Base-by-base conservation (phyloP, 192 early-diverging fungal genomes). In the Podila verticillata region DNA sequence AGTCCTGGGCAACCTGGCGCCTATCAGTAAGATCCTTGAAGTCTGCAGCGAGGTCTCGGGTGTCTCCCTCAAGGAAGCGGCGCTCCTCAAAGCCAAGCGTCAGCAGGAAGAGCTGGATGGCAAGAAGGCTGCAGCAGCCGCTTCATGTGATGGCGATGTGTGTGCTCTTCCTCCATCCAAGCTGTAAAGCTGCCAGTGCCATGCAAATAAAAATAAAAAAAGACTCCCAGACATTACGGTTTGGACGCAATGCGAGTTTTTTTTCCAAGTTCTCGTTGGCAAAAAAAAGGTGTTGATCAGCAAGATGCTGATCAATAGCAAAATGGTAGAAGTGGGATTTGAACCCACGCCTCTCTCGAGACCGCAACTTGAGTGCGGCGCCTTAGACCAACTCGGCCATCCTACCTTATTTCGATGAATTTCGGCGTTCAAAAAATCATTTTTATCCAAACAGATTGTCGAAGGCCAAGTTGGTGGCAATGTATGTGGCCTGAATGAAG, bases 341-440 rank as follows among this genome's bases (percentile, higher is more conserved):
- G 89, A 91, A 89, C 88, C 83, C 88, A 83, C 86, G 90, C 90
- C 89, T 91, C 90, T 91, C 89, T 83, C 90, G 90, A 91, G 89
- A 91, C 90, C 89, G 90, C 90, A 91, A 89, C 88, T 91, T 91
- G 90, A 91, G 90, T 91, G 90, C 90, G 87, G 90, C 88, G 87
- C 90, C 90, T 91, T 91, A 91, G 90, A 91, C 90, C 90, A 89
- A 86, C 87, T 88, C 88, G 87, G 87, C 85, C 87, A 89, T 85
- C 68, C 81, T 72, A 89, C 83, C 81, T 36, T 36, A 36, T 36
- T 36, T 36, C 35, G 2, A 36, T 36, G n/a, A 47, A 61, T 32
- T 60, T 48, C 47, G 0, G 2, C 39, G 3, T 22, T 65, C 7
- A 29, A 12, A 7, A 15, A 28, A 51, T 65, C 36, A 39, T 39